Percentiles rank a stretch among this genome's conserved stretches.
These are phyloP conservation scores for Athelia sp. DNA, from an alignment of 1,284 basidiomycete species.

Conservation along the genomic window DNA sequence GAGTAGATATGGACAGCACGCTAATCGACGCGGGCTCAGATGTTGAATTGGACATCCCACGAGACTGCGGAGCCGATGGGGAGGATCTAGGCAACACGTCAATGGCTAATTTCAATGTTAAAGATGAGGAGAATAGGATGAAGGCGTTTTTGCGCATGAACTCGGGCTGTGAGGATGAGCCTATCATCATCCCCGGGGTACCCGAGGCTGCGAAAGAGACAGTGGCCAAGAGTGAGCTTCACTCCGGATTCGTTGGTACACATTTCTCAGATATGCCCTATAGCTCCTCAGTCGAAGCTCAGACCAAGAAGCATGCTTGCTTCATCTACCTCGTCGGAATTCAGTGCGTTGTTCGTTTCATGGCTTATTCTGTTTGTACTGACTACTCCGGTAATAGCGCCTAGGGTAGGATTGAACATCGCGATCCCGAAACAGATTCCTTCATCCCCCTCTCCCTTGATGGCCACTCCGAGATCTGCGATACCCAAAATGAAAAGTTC, in stretches of 20 bases:
- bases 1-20: background rate
- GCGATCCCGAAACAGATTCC: too few species aligned
- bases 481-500: too few species aligned
- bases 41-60: background rate
- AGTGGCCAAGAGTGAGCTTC: background rate
- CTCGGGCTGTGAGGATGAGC: background rate
- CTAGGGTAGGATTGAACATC: background rate
- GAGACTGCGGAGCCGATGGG: too few species aligned
- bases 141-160: background rate
- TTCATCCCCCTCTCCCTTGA: too few species aligned
- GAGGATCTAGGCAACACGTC: background rate
- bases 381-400: background rate
- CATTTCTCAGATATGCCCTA: background rate
- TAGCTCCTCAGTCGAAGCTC: background rate
- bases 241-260: too few species aligned
- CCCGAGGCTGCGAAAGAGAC: background rate
- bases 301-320: too few species aligned
- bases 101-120: conserved; percentile 1
- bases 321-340: too few species aligned
- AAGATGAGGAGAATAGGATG: background rate
- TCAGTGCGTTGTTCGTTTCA: too few species aligned
- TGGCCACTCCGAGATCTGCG: too few species aligned
- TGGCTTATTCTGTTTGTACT: too few species aligned
- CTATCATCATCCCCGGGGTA: too few species aligned
- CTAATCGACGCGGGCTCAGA: background rate